Evolutionary conservation across 495 filamentous ascomycete genomes (phyloP), one percentile per base, ranked within the genome.

Genomic region (Gamarada debralockiae): DNA sequence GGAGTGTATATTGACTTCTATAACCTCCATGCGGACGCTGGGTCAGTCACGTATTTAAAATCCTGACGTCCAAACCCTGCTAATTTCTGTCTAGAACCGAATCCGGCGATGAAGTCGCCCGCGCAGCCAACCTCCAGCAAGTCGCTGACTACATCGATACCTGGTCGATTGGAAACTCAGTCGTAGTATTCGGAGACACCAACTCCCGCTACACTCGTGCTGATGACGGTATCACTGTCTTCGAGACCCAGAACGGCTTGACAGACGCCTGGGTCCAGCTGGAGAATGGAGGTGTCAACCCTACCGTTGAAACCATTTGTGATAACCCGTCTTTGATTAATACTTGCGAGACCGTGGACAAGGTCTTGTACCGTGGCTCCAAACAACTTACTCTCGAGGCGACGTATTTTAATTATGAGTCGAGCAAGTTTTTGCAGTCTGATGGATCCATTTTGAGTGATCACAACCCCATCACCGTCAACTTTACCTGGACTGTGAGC

Each of bases 1-100:
- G n/a, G n/a, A n/a, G n/a, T n/a, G n/a, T n/a, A n/a, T n/a, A n/a
- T n/a, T n/a, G n/a, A n/a, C 56, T 67, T 76, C 3, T 84, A 84
- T 61, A 84, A 86, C 58, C 48, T 84, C 8, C 82, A 86, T 62
- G 65, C 81, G 3, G 81, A 86, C 58, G 81, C 82, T 12, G 80
- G 81, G 65, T 59, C 36, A 3, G 54, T 54, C 44, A 10, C 17
- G 31, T 27, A 21, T 52, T 29, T 46, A 40, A 42, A 12, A 14
- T 25, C 24, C 34, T 34, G n/a, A 48, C 9, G 21, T 33, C 25
- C 6, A 24, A 34, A 20, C 37, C 2, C 15, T 22, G 3, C 3
- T n/a, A 39, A 13, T 13, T 2, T 2, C n/a, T n/a, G 2, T 23
- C 3, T 14, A 62, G 51, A 25, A 74, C 69, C 45, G 70, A 79